Evolutionary conservation across 2,329 filamentous ascomycete genomes (phyloP).

Genomic region (Cladobotryum mycophilum): DNA sequence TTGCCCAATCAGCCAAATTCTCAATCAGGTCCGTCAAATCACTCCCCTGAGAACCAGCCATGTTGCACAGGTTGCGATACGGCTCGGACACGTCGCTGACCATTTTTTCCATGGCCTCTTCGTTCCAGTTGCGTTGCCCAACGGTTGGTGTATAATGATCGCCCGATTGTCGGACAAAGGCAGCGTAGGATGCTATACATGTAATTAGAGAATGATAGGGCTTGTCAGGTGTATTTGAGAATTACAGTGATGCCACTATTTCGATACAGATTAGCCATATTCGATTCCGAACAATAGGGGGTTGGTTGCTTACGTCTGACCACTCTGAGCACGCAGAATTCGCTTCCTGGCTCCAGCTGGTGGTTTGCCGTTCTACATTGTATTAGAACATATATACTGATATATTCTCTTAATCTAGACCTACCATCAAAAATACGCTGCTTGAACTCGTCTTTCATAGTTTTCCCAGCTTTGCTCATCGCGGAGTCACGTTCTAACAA

Average conservation of each 20-base stretch:
- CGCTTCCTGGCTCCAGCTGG: conserved; percentile 15
- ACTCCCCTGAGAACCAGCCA: neutral
- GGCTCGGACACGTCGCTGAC: conserved; percentile 22
- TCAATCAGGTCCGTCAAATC: conserved; percentile 1
- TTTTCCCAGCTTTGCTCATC: neutral
- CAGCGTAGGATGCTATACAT: conserved; percentile 28
- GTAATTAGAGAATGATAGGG: neutral
- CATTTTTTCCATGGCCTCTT: conserved; percentile 36
- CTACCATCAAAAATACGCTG: neutral
- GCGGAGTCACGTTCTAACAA: neutral
- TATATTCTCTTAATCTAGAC: neutral
- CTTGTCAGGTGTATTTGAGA: neutral
- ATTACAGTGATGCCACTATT: conserved; percentile 24
- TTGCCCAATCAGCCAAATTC: conserved; percentile 1
- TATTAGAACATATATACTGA: neutral
- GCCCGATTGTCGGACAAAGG: conserved; percentile 39
- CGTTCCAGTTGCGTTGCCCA: conserved; percentile 37
- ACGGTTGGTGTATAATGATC: conserved; percentile 22
- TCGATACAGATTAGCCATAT: neutral
- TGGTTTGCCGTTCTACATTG: neutral
- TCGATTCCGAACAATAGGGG: too few relatives aligned
- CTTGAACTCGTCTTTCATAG: neutral
- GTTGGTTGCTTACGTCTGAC: conserved; percentile 26
- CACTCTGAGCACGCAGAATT: conserved; percentile 24
- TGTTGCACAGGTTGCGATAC: conserved; percentile 24